Base-by-base conservation (phyloP, 2,329 filamentous ascomycete genomes). In the Trichoderma koningiopsis region DNA sequence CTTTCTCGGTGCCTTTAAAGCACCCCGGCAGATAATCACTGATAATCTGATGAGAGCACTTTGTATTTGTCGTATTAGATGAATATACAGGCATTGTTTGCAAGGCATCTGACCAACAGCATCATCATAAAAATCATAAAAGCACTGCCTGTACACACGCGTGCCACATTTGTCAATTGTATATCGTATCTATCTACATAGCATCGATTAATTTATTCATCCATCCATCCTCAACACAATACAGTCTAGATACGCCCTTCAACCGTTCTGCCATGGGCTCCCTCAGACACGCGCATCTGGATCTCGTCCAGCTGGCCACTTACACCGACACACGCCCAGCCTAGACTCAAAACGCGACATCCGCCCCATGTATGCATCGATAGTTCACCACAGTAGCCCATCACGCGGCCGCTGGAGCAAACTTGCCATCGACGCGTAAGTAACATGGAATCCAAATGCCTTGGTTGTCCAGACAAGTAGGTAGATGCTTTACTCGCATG, bases 321-420 rank as follows among this genome's bases (percentile, higher is more conserved):
- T 53, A 49, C 22, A 22, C 19, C 19, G n/a, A 49, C 47, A 13
- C 47, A 11, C 22, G n/a, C 47, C 22, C 4, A 7, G 5, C 59
- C 59, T 52, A 31, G 43, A 49, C 60, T 63, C 22, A 63, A 49
- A 53, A 49, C 31, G n/a, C 56, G 14, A 40, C n/a, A 27, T 6
- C 29, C 60, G 33, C 60, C 61, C 60, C 47, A 37, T 53, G 22
- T 53, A 33, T 35, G 47, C 47, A 64, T 64, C 47, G 40, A 64
- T 64, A 64, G 61, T 62, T 19, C 29, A 29, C 49, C 49, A 56
- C 22, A 62, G 49, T 49, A 35, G 35, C 49, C 66, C 66, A 49
- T 49, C 47, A 49, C 22, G 47, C 47, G 40, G 47, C 47, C 47
- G 22, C 3, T 24, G 22, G 47, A 49, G n/a, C 31, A 24, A 24